Evolutionary conservation across 106 monocot genomes (phyloP), one percentile per base, ranked within the genome.

Genomic region (Narthecium ossifragum): DNA sequence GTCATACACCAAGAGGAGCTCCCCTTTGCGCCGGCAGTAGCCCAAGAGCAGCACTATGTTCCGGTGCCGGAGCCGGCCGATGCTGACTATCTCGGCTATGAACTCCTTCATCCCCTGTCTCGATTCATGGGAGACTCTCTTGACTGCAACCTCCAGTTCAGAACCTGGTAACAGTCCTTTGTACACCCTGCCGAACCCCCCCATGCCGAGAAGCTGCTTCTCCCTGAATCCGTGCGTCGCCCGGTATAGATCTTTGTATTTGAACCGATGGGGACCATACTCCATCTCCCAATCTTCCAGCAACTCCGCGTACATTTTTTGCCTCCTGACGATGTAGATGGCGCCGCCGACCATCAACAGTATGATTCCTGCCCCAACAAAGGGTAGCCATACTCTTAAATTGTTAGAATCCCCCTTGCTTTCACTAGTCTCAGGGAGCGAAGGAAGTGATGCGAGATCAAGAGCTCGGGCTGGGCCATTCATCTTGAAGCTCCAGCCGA

Each of bases 401-500:
- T 13, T 13, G 2, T 43, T 43, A 17, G 4, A 13, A 17, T 43
- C 18, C n/a, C n/a, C n/a, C 18, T 17, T 18, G 1, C 18, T 43
- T 13, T 4, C 17, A 43, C 14, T 4, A 43, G 18, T 18, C 18
- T 43, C 43, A 0, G 0, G 43, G 43, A 43, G 43, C 18, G 11
- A 43, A 7, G 43, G 43, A 11, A 43, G 11, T 43, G 43, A 0
- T 17, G 43, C 14, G 0, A 43, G 43, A 43, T 43, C 12, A 43
- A 43, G 43, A 43, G 43, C 34, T 12, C 47, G 46, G 12, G 62
- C 54, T 34, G 2, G 29, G 5, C 62, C 70, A 46, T 62, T 46
- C 31, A 53, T 20, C 4, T 45, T 55, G 26, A 70, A 61, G 28
- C 70, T 70, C 70, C 70, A 70, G 0, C 70, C 70, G 3, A 70